These are phyloP conservation scores for Phaeotremella fagi DNA, from an alignment of 768 basidiomycete genomes.

Conservation along the genomic window DNA sequence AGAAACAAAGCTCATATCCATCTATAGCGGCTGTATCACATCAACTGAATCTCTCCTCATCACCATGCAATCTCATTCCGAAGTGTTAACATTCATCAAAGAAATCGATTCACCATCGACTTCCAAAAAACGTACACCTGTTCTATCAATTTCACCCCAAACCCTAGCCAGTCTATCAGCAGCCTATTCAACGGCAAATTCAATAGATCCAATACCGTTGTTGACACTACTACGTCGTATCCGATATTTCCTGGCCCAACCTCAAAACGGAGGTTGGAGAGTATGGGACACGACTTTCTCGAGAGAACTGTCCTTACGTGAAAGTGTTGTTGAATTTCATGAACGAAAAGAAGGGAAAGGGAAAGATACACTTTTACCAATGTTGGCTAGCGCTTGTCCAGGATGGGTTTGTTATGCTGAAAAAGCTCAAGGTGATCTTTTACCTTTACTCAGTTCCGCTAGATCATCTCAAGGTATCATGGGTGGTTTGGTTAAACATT, in stretches of 20 bases:
- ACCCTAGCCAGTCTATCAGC: conserved; percentile 76
- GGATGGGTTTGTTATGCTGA: conserved; percentile 99
- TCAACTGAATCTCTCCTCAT: conserved; percentile 97
- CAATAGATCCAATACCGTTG: conserved; percentile 53
- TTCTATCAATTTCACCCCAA: conserved; percentile 86
- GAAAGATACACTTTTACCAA: conserved; percentile 57
- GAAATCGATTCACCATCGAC: conserved; percentile 52
- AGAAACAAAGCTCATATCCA: not conserved
- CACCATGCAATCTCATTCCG: conserved; percentile 87
- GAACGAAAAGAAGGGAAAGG: conserved; percentile 55
- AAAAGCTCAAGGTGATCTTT: conserved; percentile 89
- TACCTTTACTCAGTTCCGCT: conserved; percentile 79
- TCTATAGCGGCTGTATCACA: conserved; percentile 84
- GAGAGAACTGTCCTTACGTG: conserved; percentile 73
- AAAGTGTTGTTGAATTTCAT: conserved; percentile 73
- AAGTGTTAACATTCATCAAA: conserved; percentile 75
- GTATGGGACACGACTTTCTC: conserved; percentile 95
- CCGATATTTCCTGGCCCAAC: conserved; percentile 40
- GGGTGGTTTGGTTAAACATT: conserved; percentile 87
- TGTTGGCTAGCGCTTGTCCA: conserved; percentile 93
- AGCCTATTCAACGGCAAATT: conserved; percentile 42
- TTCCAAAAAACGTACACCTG: conserved; percentile 54
- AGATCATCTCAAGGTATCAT: conserved; percentile 93
- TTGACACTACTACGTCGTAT: conserved; percentile 59
- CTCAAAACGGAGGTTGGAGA: conserved; percentile 36